Base-by-base conservation (phyloP, 108 stramenopile species). In the Cylindrotheca fusiformis region DNA sequence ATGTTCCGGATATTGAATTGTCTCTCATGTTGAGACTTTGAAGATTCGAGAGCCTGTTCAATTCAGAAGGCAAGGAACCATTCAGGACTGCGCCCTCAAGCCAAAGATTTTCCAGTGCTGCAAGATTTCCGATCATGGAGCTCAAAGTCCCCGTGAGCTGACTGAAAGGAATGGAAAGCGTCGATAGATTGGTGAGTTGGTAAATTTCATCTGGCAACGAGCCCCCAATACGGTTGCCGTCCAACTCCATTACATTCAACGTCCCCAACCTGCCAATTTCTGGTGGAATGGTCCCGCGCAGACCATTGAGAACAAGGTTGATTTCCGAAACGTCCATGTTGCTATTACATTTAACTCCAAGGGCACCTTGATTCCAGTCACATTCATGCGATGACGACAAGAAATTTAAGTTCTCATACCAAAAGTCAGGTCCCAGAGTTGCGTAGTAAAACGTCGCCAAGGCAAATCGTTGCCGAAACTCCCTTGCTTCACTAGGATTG, bases 381-480 rank as follows among this genome's bases (percentile, higher is more conserved):
- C 54, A 55, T 29, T 27, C 26, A 29, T 55, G 54, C 26, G 10
- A 28, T 3, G 54, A 12, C 4, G 54, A 23, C 14, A 55, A 24
- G 27, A 55, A 55, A 29, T 23, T 4, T 4, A 27, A 55, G 4
- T 25, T 4, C 26, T 55, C 52, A 20, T 50, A 3, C 62, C 62
- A 63, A 41, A 41, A 41, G 52, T 45, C n/a, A 4, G 29, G 29
- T 20, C 62, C 62, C 30, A 18, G 28, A 1, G 62, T 63, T 0
- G 62, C 52, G 55, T 31, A 63, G 29, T 54, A 63, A 25, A 63
- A 63, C 3, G 52, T 22, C 49, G 62, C 62, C 26, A 55, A 50
- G 52, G 31, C 54, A 33, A 27, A 63, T 23, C 62, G 23, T 55
- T 63, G 62, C 26, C 54, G 54, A 55, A 55, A 55, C 4, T 4